Base-by-base conservation (phyloP, 2,329 filamentous ascomycete species). In the Coniochaeta sp. region DNA sequence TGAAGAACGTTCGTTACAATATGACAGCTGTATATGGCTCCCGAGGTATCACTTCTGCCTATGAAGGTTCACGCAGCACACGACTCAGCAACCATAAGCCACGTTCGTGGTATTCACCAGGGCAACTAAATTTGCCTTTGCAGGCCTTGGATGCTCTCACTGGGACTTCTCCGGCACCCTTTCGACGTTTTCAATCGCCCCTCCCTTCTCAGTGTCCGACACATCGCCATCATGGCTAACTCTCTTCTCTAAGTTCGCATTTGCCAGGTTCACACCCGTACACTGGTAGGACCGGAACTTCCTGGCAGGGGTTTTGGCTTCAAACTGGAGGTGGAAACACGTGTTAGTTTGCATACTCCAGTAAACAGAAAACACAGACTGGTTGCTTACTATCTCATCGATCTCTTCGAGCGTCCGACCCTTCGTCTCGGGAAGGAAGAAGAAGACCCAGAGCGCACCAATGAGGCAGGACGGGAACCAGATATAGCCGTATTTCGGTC, bases 341-440 rank as follows among this genome's bases (percentile, higher is more conserved):
- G 16, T 22, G 24, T 52, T 52, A 52, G 47, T 31, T n/a, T 26
- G 3, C 26, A n/a, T 1, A 55, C 38, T 16, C 38, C 38, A 14
- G 3, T 4, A 26, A 24, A 58, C 63, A 14, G 9, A 5, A 64
- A 66, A 50, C 6, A 3, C 12, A 19, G 6, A n/a, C 19, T 19
- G 5, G 12, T 6, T 5, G 31, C 67, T 62, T 66, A 76, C 74
- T 76, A 83, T 81, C 63, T 81, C 78, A 57, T 81, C 78, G 59
- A 81, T 80, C 63, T 82, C 78, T 66, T 79, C 79, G 3, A 81
- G 69, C 0, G 75, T 81, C n/a, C 77, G 73, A 57, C 74, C 78
- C 67, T 81, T 80, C 36, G 78, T 77, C 64, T 82, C 80, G 0
- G 80, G 80, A 0, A 82, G 67, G 68, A 73, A 82, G 62, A 79